Base-by-base conservation (phyloP, 140 eudicot genomes). In the Cichorium intybus region DNA sequence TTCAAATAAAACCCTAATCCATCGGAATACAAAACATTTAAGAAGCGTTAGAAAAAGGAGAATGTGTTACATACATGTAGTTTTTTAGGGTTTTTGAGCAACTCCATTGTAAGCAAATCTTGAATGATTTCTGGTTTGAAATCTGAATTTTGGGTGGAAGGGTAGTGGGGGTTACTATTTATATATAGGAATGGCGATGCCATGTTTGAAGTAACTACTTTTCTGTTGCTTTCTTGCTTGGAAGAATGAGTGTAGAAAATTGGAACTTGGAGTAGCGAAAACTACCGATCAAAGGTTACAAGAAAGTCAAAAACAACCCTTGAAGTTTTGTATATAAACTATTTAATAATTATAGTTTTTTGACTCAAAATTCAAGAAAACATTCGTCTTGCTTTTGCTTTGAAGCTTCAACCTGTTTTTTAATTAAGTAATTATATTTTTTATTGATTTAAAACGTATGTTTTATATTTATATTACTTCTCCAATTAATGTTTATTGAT, bases 251-350 rank as follows among this genome's bases (percentile, higher is more conserved):
- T 59, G 75, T 51, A 5, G 4, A 68, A 50, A 6, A 41, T 51
- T 68, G 75, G 70, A 75, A 68, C 64, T 60, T 52, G 80, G 69
- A 68, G 75, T 75, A 62, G 37, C 46, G 71, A 52, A 75, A 75
- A 37, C 31, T 50, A 37, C 64, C 15, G 14, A 29, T 31, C n/a
- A 8, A 33, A 65, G 46, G 56, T 57, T 66, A 15, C 22, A 27
- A 20, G 43, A 26, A 59, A 67, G 64, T 49, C 64, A 59, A 74
- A 71, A 50, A 59, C 75, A 59, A 75, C 34, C 70, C 66, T 54
- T 68, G 31, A 75, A 60, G 80, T 75, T 75, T 75, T 22, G 39
- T 26, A 16, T 51, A 67, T 43, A 43, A 51, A 60, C 8, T 60
- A 75, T 59, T 51, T 57, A 24, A 56, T 12, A 64, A 46, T 73